Conservation (phyloP, 306 rosid genomes). For the Prunus mume region DNA sequence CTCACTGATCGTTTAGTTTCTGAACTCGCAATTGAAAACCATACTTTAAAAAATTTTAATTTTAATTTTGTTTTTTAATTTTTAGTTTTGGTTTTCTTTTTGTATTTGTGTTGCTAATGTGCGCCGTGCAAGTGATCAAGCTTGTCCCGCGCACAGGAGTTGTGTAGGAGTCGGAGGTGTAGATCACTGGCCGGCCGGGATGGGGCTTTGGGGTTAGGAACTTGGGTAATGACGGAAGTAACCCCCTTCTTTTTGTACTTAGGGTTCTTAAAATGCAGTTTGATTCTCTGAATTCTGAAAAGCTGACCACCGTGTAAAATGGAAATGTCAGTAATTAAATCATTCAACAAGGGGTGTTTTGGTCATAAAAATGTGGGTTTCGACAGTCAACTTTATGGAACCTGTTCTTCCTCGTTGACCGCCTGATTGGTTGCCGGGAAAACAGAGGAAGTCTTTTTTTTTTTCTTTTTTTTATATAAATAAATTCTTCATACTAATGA, state of each 20-base stretch:
- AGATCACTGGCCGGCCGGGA: constrained; percentile 14
- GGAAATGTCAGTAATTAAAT: constrained; percentile 3
- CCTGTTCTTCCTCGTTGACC: not conserved
- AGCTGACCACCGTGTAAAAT: constrained; percentile 7
- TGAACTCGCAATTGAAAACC: not conserved
- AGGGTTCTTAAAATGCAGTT: not conserved
- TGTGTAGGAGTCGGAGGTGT: constrained; percentile 9
- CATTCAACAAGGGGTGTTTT: constrained; percentile 29
- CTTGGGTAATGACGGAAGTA: constrained; percentile 38
- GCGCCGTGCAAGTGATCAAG: constrained; percentile 14
- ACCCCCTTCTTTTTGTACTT: constrained; percentile 25
- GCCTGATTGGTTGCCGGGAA: constrained; percentile 14
- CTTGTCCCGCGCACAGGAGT: not conserved
- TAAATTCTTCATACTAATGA: no score
- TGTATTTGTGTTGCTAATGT: constrained; percentile 23
- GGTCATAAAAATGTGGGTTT: constrained; percentile 25
- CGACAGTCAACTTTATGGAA: constrained; percentile 5
- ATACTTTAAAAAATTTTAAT: not conserved
- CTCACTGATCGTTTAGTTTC: constrained; percentile 21
- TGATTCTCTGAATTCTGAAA: constrained; percentile 22
- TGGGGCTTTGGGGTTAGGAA: not conserved
- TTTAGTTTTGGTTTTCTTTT: not conserved
- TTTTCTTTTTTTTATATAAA: no score
- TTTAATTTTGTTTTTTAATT: not conserved
- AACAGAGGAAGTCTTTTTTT: not conserved